Evolutionary conservation across 345 rosid species (phyloP), one percentile per base, ranked within the genome.

Genomic region (Camelina hispida): DNA sequence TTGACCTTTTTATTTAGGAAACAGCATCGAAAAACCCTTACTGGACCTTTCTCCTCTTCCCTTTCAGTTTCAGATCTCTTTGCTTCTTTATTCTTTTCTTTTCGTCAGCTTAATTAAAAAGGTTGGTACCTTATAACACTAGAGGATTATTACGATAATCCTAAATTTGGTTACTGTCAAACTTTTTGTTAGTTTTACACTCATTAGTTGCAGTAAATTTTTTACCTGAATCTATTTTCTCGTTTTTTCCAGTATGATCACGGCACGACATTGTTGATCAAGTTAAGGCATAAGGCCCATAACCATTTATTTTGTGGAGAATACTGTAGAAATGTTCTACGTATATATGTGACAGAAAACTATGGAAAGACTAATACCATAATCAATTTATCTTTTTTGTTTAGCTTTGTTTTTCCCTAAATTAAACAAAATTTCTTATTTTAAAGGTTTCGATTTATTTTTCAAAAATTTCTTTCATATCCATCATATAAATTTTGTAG

Each of bases 1-100:
- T 40, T 60, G 79, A 75, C 79, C 53, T 52, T 38, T 34, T 34
- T 34, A 34, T 8, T 7, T 34, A 34, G 55, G 68, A 75, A 75
- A 56, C 72, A 56, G 46, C 71, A 46, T 37, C 25, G 70, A 73
- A 63, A 37, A 52, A 5, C 23, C 13, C 64, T 8, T 58, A 35
- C 52, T 1, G 9, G 32, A 72, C 62, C 28, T 42, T 44, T 62
- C 37, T 15, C 9, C 9, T 22, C 9, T 34, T 34, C 9, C 37
- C 2, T 34, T 7, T 47, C 44, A 10, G 38, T 5, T 74, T 74
- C 11, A 37, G 40, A 37, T 37, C 35, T 40, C 18, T 30, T 34
- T 64, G 44, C 15, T 12, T 40, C 10, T 40, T 40, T 40, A 40
- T 34, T 25, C 3, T 16, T 56, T 25, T n/a, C 7, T n/a, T 46